Evolutionary conservation across 2,329 filamentous ascomycete species (phyloP).

Genomic region (Polytolypa hystricis): DNA sequence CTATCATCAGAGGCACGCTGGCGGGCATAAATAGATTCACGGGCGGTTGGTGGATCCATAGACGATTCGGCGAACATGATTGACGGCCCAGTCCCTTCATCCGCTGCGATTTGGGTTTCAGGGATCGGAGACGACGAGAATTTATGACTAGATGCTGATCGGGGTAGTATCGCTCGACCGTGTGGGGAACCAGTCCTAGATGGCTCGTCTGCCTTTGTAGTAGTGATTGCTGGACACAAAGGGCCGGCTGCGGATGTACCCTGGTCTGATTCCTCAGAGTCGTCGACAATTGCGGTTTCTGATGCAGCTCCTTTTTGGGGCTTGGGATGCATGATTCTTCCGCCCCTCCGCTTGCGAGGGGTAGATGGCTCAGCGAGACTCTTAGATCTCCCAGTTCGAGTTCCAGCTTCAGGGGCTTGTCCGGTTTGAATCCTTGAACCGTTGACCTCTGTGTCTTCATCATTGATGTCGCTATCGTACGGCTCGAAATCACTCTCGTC

Average conservation of each 20-base stretch:
- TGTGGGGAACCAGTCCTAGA: conserved; percentile 10
- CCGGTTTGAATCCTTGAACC: too few relatives aligned
- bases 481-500: conserved; percentile 33
- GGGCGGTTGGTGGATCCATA: conserved; percentile 12
- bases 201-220: conserved; percentile 5
- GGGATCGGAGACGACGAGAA: conserved; percentile 67
- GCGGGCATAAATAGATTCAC: conserved; percentile 30
- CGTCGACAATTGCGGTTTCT: conserved; percentile 8
- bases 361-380: background rate
- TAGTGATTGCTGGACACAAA: conserved; percentile 7
- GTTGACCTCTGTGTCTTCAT: conserved; percentile 10
- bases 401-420: too few relatives aligned
- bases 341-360: background rate
- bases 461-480: conserved; percentile 28
- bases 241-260: background rate
- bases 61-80: conserved; percentile 57
- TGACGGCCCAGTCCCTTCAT: conserved; percentile 55
- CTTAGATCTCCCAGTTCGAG: too few relatives aligned
- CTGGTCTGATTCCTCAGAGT: conserved; percentile 7
- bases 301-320: background rate
- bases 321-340: conserved; percentile 4
- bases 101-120: conserved; percentile 53
- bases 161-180: conserved; percentile 19
- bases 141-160: conserved; percentile 24
- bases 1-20: conserved; percentile 15